Evolutionary conservation across 805 yeast species (phyloP), one percentile per base, ranked within the genome.

Genomic region (Metschnikowia reukaufii): DNA sequence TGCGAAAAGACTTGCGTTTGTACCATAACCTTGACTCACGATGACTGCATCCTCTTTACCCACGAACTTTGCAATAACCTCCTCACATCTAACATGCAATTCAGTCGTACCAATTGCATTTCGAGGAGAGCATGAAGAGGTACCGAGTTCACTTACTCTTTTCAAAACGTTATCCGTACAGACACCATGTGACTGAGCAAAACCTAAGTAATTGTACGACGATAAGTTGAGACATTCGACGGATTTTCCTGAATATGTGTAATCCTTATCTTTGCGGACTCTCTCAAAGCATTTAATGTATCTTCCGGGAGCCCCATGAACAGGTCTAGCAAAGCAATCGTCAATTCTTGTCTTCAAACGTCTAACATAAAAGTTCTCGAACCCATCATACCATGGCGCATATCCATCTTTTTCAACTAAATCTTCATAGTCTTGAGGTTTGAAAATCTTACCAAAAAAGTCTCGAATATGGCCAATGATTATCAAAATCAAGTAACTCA

Each of bases 261-360:
- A 88, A 9, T 44, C 51, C 62, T 82, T 82, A 59, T 79, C 78
- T 55, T 85, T 84, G n/a, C 90, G 77, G 27, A 73, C 68, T 58
- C 99, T 81, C 58, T 89, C 91, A 59, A 85, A 83, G 58, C 96
- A 84, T 48, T 83, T 79, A 58, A 92, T 83, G 60, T 75, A 84
- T 65, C 99, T 82, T 21, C 99, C 99, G 1, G 99, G 98, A 17
- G 92, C 98, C 42, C 97, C 98, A 49, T 87, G 86, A n/a, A 95
- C 88, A 36, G 97, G 97, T 64, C 96, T 82, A 1, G 95, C 88
- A 66, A 94, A 94, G 67, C 97, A 89, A 68, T 92, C 98, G 64
- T 88, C 96, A 49, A 94, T 80, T 67, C 96, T 86, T 57, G 78
- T 80, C 65, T 94, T 91, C 75, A 94, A 78, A 60, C 98, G 83